Evolutionary conservation across 2,329 filamentous ascomycete species (phyloP).

Genomic region (Fusarium sororula): DNA sequence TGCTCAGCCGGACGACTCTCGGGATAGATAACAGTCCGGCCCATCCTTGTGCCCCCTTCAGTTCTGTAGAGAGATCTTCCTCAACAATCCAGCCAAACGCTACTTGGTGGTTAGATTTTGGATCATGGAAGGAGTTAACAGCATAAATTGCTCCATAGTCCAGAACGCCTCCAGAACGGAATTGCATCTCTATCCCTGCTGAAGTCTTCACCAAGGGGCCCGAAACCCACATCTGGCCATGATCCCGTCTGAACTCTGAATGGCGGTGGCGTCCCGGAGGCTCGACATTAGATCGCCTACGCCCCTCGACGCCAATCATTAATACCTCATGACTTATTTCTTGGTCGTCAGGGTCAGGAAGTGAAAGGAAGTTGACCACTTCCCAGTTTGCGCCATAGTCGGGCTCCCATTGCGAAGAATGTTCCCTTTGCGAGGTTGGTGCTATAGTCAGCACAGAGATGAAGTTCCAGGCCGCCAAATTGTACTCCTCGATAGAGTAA

Average conservation of each 20-base stretch:
- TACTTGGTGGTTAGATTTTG: background rate
- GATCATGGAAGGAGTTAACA: background rate
- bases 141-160: background rate
- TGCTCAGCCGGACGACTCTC: background rate
- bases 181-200: background rate
- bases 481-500: background rate
- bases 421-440: background rate
- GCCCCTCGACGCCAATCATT: background rate
- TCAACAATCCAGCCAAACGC: background rate
- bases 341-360: background rate
- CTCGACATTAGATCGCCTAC: accelerated
- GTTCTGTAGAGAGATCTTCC: background rate
- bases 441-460: background rate
- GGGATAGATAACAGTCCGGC: background rate
- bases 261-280: background rate
- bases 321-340: background rate
- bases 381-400: background rate
- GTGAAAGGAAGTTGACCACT: background rate
- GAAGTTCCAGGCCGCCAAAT: background rate
- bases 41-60: background rate
- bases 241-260: background rate
- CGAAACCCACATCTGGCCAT: background rate
- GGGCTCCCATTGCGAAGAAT: background rate
- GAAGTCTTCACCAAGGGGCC: background rate
- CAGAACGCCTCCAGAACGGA: background rate